A percentile compares a stretch with the other conserved stretches of the same genome.
Evolutionary conservation across 768 basidiomycete species (phyloP).

Genomic region (Psilocybe azurescens): DNA sequence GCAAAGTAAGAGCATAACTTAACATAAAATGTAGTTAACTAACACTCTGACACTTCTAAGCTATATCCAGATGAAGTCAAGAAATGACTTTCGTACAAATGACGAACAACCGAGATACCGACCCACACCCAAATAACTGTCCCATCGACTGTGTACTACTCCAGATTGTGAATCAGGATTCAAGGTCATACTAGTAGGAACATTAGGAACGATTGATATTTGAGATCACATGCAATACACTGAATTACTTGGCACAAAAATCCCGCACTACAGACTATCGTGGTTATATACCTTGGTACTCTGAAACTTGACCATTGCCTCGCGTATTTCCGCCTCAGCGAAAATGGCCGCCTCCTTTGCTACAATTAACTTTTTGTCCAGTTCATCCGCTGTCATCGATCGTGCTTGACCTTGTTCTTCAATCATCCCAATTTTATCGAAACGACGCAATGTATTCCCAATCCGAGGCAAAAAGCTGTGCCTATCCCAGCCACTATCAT

Average conservation of each 20-base stretch:
- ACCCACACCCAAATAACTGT: no score
- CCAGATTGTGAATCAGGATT: no score
- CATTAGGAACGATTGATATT: no score
- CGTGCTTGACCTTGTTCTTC: constrained; percentile 51
- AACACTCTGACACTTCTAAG: constrained; percentile 21
- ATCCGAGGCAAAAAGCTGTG: constrained; percentile 70
- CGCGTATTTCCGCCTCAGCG: constrained; percentile 76
- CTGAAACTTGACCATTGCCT: constrained; percentile 64
- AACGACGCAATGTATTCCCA: constrained; percentile 69
- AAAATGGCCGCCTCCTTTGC: constrained; percentile 75
- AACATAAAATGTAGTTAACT: constrained; percentile 14
- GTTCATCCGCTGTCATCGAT: constrained; percentile 69
- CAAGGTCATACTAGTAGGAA: no score
- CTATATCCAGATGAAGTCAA: constrained; percentile 38
- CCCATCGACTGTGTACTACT: no score
- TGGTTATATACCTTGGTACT: constrained; percentile 56
- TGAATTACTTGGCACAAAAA: no score
- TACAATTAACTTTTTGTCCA: constrained; percentile 74
- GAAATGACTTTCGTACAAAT: not conserved
- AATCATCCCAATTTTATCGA: constrained; percentile 67
- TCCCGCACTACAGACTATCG: constrained; percentile 28
- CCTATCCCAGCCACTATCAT: constrained; percentile 86
- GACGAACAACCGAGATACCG: not conserved
- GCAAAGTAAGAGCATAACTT: constrained; percentile 53
- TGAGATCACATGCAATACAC: no score